These are phyloP conservation scores for Botryotinia globosa DNA, from an alignment of 2,329 filamentous ascomycete species.

Conservation along the genomic window DNA sequence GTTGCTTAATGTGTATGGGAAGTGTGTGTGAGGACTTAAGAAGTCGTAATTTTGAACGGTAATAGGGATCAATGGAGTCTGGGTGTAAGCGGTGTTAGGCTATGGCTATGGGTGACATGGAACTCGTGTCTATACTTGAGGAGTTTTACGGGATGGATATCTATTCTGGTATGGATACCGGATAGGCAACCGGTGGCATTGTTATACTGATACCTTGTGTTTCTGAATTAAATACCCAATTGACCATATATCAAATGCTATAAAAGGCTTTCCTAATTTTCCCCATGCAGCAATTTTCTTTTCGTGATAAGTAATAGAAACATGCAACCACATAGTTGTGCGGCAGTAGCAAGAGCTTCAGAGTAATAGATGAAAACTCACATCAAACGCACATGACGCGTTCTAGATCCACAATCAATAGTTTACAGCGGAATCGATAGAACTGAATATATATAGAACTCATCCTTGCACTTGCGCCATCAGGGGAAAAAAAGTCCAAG, in stretches of 20 bases:
- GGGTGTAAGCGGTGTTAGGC: not conserved
- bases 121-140: not conserved
- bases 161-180: not conserved
- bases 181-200: not conserved
- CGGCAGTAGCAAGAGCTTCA: not conserved
- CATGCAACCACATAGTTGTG: too few relatives aligned
- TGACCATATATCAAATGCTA: not conserved
- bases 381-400: not conserved
- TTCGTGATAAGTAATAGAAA: not conserved
- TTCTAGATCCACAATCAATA: not conserved
- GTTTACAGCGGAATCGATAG: not conserved
- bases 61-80: not conserved
- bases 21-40: not conserved
- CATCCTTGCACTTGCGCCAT: not conserved
- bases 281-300: not conserved
- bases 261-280: not conserved
- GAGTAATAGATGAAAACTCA: not conserved
- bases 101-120: not conserved
- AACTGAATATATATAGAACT: not conserved
- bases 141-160: not conserved
- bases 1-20: not conserved
- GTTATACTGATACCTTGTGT: not conserved
- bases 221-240: not conserved
- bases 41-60: not conserved
- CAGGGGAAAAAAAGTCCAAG: not conserved